Evolutionary conservation across 352 stramenopile species (phyloP).

Genomic region (Phytopythium ostracodes): DNA sequence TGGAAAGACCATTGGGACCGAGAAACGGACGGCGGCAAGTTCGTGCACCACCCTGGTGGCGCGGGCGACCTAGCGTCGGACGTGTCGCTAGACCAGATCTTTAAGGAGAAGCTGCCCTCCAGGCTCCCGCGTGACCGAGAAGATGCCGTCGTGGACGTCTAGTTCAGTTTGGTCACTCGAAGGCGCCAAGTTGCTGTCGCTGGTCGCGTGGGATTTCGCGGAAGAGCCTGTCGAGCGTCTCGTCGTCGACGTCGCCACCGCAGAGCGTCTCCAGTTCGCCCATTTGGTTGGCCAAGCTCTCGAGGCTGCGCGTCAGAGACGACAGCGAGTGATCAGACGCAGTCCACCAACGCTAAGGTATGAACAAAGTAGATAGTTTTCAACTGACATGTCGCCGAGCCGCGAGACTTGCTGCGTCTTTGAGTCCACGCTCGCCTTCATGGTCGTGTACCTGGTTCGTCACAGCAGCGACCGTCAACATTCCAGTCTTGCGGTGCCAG

Average conservation of each 20-base stretch:
- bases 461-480: background rate
- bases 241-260: conserved; percentile 27
- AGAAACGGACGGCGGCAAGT: conserved; percentile 25
- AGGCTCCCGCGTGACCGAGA: conserved; percentile 58
- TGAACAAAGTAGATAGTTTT: background rate
- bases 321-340: background rate
- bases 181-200: background rate
- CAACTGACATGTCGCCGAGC: background rate
- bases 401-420: background rate
- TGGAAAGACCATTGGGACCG: conserved; percentile 48
- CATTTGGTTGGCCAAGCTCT: conserved; percentile 17
- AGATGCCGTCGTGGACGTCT: conserved; percentile 73
- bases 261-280: conserved; percentile 33
- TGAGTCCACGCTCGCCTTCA: background rate
- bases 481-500: background rate
- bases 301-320: background rate
- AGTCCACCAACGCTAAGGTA: background rate
- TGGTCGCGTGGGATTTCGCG: conserved; percentile 27
- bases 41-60: background rate
- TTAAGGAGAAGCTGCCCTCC: conserved; percentile 72
- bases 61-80: conserved; percentile 9
- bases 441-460: background rate
- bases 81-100: conserved; percentile 60
- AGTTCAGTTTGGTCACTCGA: conserved; percentile 8
- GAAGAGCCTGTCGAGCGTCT: conserved; percentile 44